These are phyloP conservation scores for Candida sonorensis DNA, from an alignment of 805 yeast genomes.

Conservation along the genomic window DNA sequence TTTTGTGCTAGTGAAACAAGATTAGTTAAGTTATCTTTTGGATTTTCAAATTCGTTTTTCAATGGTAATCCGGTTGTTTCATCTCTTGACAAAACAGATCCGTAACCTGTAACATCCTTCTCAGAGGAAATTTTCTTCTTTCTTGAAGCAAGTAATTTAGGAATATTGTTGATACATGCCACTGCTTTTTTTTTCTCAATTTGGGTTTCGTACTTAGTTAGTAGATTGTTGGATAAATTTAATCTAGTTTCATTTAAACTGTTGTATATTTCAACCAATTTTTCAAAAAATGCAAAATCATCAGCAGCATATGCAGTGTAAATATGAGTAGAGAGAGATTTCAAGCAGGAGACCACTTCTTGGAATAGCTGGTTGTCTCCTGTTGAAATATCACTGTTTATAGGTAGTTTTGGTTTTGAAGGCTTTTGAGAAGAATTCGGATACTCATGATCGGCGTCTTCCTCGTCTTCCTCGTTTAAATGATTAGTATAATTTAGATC, in stretches of 20 bases:
- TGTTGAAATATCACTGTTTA: conserved; percentile 33
- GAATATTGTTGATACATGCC: conserved; percentile 46
- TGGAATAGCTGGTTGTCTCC: conserved; percentile 41
- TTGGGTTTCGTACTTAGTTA: conserved; percentile 46
- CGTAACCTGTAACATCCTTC: conserved; percentile 44
- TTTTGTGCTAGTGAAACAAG: conserved; percentile 59
- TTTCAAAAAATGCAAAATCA: conserved; percentile 56
- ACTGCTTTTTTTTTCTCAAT: conserved; percentile 46
- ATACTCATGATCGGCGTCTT: too few relatives aligned
- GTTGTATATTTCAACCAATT: conserved; percentile 45
- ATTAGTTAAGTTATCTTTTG: conserved; percentile 20
- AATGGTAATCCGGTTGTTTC: conserved; percentile 51
- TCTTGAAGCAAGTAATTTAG: conserved; percentile 48
- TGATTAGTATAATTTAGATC: too few relatives aligned
- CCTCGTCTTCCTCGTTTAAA: too few relatives aligned
- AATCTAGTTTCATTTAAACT: conserved; percentile 54
- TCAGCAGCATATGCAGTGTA: conserved; percentile 67
- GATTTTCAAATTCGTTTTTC: conserved; percentile 14
- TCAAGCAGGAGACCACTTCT: conserved; percentile 53
- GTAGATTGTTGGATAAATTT: conserved; percentile 41
- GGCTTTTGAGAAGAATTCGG: too few relatives aligned
- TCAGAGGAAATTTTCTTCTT: conserved; percentile 1
- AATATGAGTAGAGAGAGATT: conserved; percentile 54
- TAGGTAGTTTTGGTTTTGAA: conserved; percentile 49
- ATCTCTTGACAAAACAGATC: conserved; percentile 62